phyloP scores from a whole-genome alignment of 164 flowering plant species.

The Liriodendron chinense region DNA sequence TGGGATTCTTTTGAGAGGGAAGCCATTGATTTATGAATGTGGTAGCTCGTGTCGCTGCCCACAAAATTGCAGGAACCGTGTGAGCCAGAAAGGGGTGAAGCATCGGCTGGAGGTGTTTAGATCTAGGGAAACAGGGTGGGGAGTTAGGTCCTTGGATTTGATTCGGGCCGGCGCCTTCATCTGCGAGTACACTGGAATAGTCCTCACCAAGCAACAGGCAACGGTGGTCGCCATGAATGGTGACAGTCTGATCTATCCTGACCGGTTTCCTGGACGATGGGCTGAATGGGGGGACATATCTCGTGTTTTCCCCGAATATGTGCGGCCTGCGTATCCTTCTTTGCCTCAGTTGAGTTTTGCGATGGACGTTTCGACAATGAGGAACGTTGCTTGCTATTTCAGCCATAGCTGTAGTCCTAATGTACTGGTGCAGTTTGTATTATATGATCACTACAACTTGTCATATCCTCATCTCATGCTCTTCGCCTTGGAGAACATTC shows the following conservation, averaged over 20 bases:
- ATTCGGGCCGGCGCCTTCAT: slow-evolving; percentile 75
- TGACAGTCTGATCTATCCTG: slow-evolving; percentile 65
- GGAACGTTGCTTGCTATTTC: slow-evolving; percentile 84
- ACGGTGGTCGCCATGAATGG: slow-evolving; percentile 65
- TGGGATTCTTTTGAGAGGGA: slow-evolving; percentile 71
- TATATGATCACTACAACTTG: slow-evolving; percentile 64
- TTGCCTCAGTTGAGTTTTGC: slow-evolving; percentile 77
- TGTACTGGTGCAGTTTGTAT: slow-evolving; percentile 75
- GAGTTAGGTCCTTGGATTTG: slow-evolving; percentile 69
- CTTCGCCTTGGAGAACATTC: slow-evolving; percentile 87
- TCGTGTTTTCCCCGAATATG: slow-evolving; percentile 47
- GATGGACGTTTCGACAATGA: slow-evolving; percentile 76
- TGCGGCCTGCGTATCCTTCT: slow-evolving; percentile 49
- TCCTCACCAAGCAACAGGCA: slow-evolving; percentile 66
- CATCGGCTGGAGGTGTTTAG: slow-evolving; percentile 67
- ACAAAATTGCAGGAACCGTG: slow-evolving; percentile 61
- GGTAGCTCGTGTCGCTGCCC: slow-evolving; percentile 69
- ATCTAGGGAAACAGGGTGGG: slow-evolving; percentile 79
- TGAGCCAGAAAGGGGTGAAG: slow-evolving; percentile 59
- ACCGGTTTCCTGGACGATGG: slow-evolving; percentile 62
- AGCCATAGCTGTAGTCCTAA: slow-evolving; percentile 81
- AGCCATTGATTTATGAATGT: slow-evolving; percentile 76
- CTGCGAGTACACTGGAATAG: slow-evolving; percentile 73
- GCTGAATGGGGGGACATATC: slow-evolving; percentile 87
- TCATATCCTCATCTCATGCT: slow-evolving; percentile 79